Base-by-base conservation (phyloP, 2,329 filamentous ascomycete species). In the Colletotrichum horii region DNA sequence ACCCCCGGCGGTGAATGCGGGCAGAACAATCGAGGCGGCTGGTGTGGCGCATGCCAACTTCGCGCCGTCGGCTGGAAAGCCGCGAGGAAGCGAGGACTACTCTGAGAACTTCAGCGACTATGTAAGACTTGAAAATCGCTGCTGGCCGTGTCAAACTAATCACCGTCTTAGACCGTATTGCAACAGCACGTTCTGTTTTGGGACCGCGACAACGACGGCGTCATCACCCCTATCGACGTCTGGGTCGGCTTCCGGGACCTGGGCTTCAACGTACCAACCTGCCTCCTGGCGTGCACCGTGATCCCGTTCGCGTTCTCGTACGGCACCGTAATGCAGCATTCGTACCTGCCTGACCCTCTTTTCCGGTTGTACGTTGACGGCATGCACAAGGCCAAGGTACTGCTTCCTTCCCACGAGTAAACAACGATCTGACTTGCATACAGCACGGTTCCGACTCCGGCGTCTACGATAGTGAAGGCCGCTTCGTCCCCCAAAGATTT, bases 401-500 rank as follows among this genome's bases (percentile, higher is more conserved):
- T 24, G 16, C 3, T 8, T 16, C 11, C 5, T n/a, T n/a, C 22
- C 4, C 2, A 4, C 15, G n/a, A 8, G 8, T 26, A 7, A 6
- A 14, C 9, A 28, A 2, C 8, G 3, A 8, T 14, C 19, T 12
- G 19, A 24, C 19, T 32, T 4, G 55, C 5, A 16, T n/a, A 5
- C n/a, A 88, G 80, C 86, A 88, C 75, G 86, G 85, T 3, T 85
- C 83, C 48, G 86, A 88, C 71, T 85, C 82, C 16, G 85, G 84
- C 14, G 82, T 83, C 0, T 88, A 85, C 67, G 86, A 89, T 75
- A 82, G 78, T n/a, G 86, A 88, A 77, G 87, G 87, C 6, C 81
- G 86, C 1, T 88, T 88, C 76, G 71, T 85, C 9, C 85, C 87
- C 14, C 87, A 88, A 79, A 82, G 81, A 30, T 88, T 89, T 75